A percentile compares a stretch with the other conserved stretches of the same genome.
These are phyloP conservation scores for Neofusicoccum parvum DNA, from an alignment of 2,329 filamentous ascomycete genomes.

Conservation along the genomic window DNA sequence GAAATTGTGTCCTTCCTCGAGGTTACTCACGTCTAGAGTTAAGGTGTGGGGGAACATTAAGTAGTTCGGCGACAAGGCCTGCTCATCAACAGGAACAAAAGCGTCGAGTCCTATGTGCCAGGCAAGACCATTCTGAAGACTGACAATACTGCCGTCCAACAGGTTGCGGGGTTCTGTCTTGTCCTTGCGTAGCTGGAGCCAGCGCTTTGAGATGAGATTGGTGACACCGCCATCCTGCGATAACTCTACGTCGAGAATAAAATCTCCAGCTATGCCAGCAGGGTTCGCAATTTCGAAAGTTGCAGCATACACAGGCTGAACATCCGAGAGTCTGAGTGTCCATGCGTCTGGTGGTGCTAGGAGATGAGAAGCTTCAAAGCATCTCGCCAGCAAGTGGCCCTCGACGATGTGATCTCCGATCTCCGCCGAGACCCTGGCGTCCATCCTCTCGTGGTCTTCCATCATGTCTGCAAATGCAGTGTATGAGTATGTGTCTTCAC, in stretches of 20 bases:
- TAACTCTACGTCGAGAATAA: slow-evolving; percentile 3
- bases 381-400: not conserved
- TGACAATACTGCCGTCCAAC: slow-evolving; percentile 4
- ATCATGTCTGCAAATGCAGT: not conserved
- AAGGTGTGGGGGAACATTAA: not conserved
- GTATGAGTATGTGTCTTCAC: not conserved
- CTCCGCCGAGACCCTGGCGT: not conserved
- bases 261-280: not conserved
- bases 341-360: not conserved
- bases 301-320: slow-evolving; percentile 10
- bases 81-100: not conserved
- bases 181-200: not conserved
- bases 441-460: not conserved
- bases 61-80: not conserved
- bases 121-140: not conserved
- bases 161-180: not conserved
- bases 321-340: not conserved
- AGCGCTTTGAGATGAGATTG: not conserved
- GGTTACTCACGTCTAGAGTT: not conserved
- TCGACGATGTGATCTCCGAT: slow-evolving; percentile 9
- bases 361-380: slow-evolving; percentile 2
- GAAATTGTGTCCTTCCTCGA: not conserved
- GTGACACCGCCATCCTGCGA: not conserved
- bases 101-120: slow-evolving; percentile 11
- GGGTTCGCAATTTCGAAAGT: slow-evolving; percentile 14